Evolutionary conservation across 345 rosid genomes (phyloP).

Genomic region (Salix purpurea): DNA sequence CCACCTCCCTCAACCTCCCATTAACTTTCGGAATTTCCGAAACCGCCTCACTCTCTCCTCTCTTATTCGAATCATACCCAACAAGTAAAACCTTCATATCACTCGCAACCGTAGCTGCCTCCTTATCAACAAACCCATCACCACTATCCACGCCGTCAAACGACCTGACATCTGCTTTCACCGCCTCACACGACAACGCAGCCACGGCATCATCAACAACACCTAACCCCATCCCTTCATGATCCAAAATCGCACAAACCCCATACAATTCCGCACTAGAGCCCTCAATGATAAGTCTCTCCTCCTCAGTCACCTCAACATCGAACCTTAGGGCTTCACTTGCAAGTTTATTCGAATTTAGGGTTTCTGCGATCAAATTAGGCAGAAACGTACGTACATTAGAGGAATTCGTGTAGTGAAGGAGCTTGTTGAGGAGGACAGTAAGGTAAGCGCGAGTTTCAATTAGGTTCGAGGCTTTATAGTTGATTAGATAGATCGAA

Average conservation of each 20-base stretch:
- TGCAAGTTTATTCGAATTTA: constrained; percentile 20
- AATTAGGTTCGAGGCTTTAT: constrained; percentile 20
- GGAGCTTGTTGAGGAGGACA: constrained; percentile 60
- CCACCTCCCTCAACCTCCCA: constrained; percentile 58
- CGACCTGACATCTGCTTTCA: constrained; percentile 40
- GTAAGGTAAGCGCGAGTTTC: constrained; percentile 50
- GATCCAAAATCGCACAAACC: constrained; percentile 53
- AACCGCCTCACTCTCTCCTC: constrained; percentile 38
- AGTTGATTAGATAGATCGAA: background rate
- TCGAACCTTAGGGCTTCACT: constrained; percentile 1
- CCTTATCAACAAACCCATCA: constrained; percentile 64
- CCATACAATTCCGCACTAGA: constrained; percentile 39
- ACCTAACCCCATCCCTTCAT: constrained; percentile 43
- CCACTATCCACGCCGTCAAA: constrained; percentile 58
- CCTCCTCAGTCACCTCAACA: constrained; percentile 47
- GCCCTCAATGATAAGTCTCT: constrained; percentile 29
- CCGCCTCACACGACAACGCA: constrained; percentile 74
- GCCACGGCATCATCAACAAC: constrained; percentile 54
- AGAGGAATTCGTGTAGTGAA: constrained; percentile 29
- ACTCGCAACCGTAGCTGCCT: constrained; percentile 56
- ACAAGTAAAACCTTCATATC: constrained; percentile 71
- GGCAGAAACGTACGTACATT: constrained; percentile 40
- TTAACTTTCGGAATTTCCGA: constrained; percentile 44
- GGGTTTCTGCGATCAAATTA: constrained; percentile 20
- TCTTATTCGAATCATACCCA: constrained; percentile 55